Evolutionary conservation across 2,329 filamentous ascomycete species (phyloP).

Genomic region (Ceratocystis cacaofunesta): DNA sequence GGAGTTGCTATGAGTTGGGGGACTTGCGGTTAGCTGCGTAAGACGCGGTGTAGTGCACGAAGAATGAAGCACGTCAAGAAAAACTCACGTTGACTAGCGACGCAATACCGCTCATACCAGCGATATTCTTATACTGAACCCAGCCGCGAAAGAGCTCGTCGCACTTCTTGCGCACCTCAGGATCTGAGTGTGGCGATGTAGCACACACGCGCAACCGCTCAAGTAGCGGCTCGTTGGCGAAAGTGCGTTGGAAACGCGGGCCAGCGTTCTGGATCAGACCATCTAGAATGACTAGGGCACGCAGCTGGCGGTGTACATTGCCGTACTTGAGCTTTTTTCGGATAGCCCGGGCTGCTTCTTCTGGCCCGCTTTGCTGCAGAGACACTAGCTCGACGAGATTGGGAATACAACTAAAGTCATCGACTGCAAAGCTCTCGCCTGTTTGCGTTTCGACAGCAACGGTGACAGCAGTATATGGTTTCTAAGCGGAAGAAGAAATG

Average conservation of each 20-base stretch:
- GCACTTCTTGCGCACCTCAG: conserved; percentile 76
- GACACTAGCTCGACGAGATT: conserved; percentile 90
- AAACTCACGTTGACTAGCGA: conserved; percentile 50
- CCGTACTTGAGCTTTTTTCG: conserved; percentile 99
- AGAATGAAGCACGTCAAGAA: background rate
- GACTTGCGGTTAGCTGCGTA: background rate
- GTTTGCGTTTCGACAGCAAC: conserved; percentile 85
- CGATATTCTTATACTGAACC: conserved; percentile 70
- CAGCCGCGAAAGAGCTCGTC: conserved; percentile 75
- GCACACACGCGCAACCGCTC: conserved; percentile 82
- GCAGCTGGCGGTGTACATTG: conserved; percentile 78
- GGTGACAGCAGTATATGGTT: conserved; percentile 86
- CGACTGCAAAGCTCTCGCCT: conserved; percentile 74
- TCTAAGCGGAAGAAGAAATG: conserved; percentile 26
- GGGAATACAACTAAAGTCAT: conserved; percentile 81
- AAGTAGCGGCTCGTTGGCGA: conserved; percentile 80
- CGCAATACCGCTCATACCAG: conserved; percentile 68
- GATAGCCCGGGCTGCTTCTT: conserved; percentile 79
- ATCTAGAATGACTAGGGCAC: conserved; percentile 77
- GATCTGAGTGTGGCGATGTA: conserved; percentile 70
- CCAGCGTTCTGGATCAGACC: conserved; percentile 91
- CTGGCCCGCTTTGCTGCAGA: conserved; percentile 71
- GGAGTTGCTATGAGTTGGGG: conserved; percentile 37
- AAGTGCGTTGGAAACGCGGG: conserved; percentile 67
- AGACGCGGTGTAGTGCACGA: background rate